A percentile compares a stretch with the other conserved stretches of the same genome.
phyloP scores from a whole-genome alignment of 2,329 filamentous ascomycete species.

The Neofusicoccum parvum region DNA sequence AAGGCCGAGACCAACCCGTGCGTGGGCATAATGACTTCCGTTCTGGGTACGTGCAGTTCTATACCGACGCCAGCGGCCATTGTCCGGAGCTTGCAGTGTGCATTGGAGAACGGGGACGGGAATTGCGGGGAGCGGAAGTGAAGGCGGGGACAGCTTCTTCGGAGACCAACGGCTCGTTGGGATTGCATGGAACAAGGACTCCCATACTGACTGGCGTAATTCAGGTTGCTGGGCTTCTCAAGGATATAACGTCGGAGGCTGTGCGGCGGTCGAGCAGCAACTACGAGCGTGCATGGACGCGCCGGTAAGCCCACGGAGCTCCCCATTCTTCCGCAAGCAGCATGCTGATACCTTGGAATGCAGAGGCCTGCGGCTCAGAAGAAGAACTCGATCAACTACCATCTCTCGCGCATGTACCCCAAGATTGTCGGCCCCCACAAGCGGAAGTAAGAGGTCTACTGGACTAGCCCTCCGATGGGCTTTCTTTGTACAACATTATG shows the following conservation, averaged over 20 bases:
- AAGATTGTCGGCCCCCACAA: constrained; percentile 73
- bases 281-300: constrained; percentile 77
- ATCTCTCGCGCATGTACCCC: constrained; percentile 75
- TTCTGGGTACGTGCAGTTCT: constrained; percentile 57
- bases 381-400: constrained; percentile 89
- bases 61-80: not conserved
- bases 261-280: constrained; percentile 61
- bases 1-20: constrained; percentile 65
- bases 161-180: not conserved
- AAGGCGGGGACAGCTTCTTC: not conserved
- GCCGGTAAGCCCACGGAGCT: constrained; percentile 55
- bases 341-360: constrained; percentile 8
- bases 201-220: constrained; percentile 26
- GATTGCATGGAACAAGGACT: not conserved
- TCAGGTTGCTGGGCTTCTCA: constrained; percentile 83
- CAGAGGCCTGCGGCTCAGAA: constrained; percentile 60
- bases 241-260: constrained; percentile 66
- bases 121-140: not conserved
- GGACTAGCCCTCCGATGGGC: not conserved
- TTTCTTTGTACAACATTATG: constrained; percentile 12
- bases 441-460: constrained; percentile 51
- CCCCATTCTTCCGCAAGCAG: not conserved
- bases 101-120: not conserved
- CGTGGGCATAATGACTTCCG: constrained; percentile 65
- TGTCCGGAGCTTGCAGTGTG: not conserved